Conservation (phyloP, 108 stramenopile species). For the Bacterosira constricta region DNA sequence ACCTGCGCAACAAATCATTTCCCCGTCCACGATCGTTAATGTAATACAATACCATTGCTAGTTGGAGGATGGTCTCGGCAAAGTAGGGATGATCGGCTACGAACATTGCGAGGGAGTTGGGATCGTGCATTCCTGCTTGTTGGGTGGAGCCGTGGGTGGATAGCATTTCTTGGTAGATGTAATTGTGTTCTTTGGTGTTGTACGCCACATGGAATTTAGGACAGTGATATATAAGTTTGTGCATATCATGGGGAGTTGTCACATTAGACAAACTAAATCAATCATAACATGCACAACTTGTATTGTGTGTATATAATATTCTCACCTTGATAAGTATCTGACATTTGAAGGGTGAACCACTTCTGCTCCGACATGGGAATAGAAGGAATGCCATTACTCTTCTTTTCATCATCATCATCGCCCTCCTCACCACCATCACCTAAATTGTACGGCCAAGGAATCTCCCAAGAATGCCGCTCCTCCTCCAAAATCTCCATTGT, state of each 20-base stretch:
- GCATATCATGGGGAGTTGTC: no score
- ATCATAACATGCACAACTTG: no score
- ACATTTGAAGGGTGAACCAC: conserved; percentile 74
- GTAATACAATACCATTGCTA: conserved; percentile 71
- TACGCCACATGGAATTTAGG: no score
- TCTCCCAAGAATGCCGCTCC: not conserved
- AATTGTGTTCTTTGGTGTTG: no score
- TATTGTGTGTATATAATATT: no score
- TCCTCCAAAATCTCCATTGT: conserved; percentile 12
- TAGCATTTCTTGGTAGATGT: conserved; percentile 36
- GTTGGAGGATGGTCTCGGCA: conserved; percentile 67
- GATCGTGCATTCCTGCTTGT: conserved; percentile 46
- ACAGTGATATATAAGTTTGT: no score
- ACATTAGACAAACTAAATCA: no score
- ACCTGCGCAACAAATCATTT: conserved; percentile 59
- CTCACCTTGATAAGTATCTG: conserved; percentile 65
- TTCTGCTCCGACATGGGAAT: conserved; percentile 2
- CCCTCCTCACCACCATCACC: not conserved
- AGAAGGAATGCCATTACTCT: not conserved
- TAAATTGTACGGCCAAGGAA: conserved; percentile 78
- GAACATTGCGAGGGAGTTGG: conserved; percentile 76
- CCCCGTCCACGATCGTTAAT: conserved; percentile 68
- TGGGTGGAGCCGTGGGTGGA: conserved; percentile 27
- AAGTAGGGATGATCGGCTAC: conserved; percentile 79
- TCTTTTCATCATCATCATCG: conserved; percentile 1